Evolutionary conservation across 768 basidiomycete species (phyloP), one percentile per base, ranked within the genome.

Genomic region (Inosperma sp.): DNA sequence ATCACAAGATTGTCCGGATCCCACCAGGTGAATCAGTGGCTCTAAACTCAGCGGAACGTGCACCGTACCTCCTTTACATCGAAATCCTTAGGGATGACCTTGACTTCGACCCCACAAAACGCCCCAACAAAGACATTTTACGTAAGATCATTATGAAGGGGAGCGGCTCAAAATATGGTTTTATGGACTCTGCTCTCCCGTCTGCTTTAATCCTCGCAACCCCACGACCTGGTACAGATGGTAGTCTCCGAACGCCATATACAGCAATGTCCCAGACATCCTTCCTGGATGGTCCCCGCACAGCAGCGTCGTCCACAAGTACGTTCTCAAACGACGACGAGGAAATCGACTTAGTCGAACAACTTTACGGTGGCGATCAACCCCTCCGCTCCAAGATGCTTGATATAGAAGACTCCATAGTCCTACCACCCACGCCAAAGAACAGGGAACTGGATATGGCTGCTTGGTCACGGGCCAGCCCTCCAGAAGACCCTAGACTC

Each of bases 11-110:
- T 45, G 93, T 98, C 44, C 84, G 96, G 56, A 95, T 99, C 62
- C 94, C 95, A 9, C 95, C 96, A 3, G 92, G 94, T 12, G 96
- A 99, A 72, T 88, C 91, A 50, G 96, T 98, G 37, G 96, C 98
- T 8, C 78, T 99, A 22, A 99, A 99, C 65, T 98, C 95, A 16
- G 96, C 96, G 3, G 94, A 99, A 68, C 81, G 89, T 29, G 93
- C 93, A 0, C 96, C 96, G 4, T 99, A 90, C 64, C 76, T 99
- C 16, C 79, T 99, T 19, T 77, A 94, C 54, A 81, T 98, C 51
- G 96, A 99, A 68, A 86, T 98, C 37, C 75, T 98, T 25, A 80
- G 83, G 54, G 84, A 83, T 26, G 95, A 98, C 59, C 78, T 99
- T 27, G 89, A 95, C 65, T 98, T 99, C 64, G 89, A 96, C 61